These are phyloP conservation scores for Neckera pumila DNA, from an alignment of 225 moss, liverwort and hornwort genomes.

Conservation along the genomic window DNA sequence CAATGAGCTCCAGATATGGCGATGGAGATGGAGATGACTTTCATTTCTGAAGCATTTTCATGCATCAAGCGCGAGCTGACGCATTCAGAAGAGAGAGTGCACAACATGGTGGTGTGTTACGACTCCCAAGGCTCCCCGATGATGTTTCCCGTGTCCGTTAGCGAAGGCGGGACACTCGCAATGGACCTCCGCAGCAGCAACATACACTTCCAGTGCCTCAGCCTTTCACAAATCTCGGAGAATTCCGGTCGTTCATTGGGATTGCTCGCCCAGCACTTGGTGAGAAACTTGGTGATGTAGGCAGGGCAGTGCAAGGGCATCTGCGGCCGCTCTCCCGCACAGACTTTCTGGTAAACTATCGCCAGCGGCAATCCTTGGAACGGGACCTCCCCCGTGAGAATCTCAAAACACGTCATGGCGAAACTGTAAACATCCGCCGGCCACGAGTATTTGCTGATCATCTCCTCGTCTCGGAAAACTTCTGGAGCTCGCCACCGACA, in stretches of 20 bases:
- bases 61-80: neutral
- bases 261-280: constrained; percentile 40
- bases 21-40: neutral
- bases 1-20: neutral
- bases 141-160: constrained; percentile 17
- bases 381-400: constrained; percentile 39
- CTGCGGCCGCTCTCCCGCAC: constrained; percentile 21
- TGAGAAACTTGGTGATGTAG: constrained; percentile 24
- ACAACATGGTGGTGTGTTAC: neutral
- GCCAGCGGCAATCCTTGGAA: constrained; percentile 29
- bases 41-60: neutral
- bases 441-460: constrained; percentile 30
- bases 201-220: constrained; percentile 54
- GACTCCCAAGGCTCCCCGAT: constrained; percentile 50
- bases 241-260: constrained; percentile 39
- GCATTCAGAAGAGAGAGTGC: constrained; percentile 1
- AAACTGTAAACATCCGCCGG: constrained; percentile 50
- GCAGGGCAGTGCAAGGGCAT: constrained; percentile 24
- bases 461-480: constrained; percentile 44
- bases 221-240: constrained; percentile 43
- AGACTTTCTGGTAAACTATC: constrained; percentile 22
- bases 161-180: neutral
- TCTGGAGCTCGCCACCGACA: constrained; percentile 52
- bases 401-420: constrained; percentile 45
- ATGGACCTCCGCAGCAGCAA: constrained; percentile 34